Evolutionary conservation across 1,284 basidiomycete species (phyloP).

Genomic region (Tremellales sp.): DNA sequence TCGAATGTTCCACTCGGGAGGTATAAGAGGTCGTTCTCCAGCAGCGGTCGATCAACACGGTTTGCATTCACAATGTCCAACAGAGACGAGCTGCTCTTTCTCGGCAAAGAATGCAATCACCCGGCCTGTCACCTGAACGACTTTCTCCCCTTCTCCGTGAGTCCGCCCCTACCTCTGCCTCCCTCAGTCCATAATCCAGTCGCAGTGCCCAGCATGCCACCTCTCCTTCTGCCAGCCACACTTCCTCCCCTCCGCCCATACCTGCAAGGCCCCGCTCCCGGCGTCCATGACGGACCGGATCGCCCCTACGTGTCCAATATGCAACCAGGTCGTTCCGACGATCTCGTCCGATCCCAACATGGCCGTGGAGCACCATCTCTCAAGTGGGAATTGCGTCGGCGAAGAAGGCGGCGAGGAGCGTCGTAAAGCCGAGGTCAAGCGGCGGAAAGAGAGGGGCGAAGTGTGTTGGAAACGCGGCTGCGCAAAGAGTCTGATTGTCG

Average conservation of each 20-base stretch:
- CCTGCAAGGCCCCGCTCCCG: constrained; percentile 42
- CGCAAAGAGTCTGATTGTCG: constrained; percentile 42
- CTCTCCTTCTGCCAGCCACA: constrained; percentile 46
- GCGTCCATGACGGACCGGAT: constrained; percentile 45
- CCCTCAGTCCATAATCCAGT: not conserved
- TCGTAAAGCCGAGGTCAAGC: constrained; percentile 33
- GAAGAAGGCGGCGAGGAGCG: constrained; percentile 42
- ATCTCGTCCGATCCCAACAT: constrained; percentile 34
- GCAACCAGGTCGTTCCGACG: constrained; percentile 39
- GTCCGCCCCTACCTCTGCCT: constrained; percentile 4
- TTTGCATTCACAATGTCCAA: constrained; percentile 6
- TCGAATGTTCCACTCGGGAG: too few species aligned
- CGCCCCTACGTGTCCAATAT: constrained; percentile 47
- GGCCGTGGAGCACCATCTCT: constrained; percentile 45
- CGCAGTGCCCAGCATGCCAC: constrained; percentile 47
- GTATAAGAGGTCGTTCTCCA: too few species aligned
- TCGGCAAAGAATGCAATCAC: constrained; percentile 46
- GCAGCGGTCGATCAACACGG: not conserved
- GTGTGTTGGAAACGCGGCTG: constrained; percentile 45
- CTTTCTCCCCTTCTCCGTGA: constrained; percentile 47
- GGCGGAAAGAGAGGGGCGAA: constrained; percentile 41
- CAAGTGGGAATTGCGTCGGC: constrained; percentile 36
- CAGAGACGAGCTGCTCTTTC: constrained; percentile 43
- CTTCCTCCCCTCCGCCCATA: constrained; percentile 43
- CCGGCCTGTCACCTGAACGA: constrained; percentile 45